Evolutionary conservation across 1,284 basidiomycete species (phyloP).

Genomic region (Puccinia coronata): DNA sequence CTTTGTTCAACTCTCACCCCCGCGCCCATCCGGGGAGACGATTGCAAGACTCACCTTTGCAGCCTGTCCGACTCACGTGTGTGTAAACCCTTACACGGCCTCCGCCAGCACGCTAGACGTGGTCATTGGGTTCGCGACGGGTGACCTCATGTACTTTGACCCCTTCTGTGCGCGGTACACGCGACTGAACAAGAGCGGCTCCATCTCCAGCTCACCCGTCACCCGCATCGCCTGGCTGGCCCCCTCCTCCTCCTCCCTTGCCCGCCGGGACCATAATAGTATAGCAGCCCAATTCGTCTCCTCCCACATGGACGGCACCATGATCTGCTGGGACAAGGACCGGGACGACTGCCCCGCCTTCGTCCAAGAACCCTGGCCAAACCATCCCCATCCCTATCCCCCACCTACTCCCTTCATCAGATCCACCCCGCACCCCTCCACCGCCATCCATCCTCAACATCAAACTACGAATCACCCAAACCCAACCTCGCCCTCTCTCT

Average conservation of each 20-base stretch:
- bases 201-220: constrained; percentile 54
- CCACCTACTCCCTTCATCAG: background rate
- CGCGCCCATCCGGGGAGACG: constrained; percentile 68
- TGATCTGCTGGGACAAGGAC: constrained; percentile 47
- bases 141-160: constrained; percentile 84
- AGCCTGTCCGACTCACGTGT: constrained; percentile 83
- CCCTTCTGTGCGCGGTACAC: constrained; percentile 56
- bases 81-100: constrained; percentile 75
- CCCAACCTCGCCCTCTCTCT: background rate
- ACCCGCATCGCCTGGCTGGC: constrained; percentile 57
- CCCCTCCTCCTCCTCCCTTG: too few relatives aligned
- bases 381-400: background rate
- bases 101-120: constrained; percentile 79
- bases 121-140: constrained; percentile 86
- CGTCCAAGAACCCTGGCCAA: constrained; percentile 12
- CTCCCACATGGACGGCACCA: constrained; percentile 32
- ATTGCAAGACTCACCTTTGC: constrained; percentile 81
- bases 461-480: background rate
- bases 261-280: background rate
- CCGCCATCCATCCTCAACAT: background rate
- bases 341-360: constrained; percentile 37
- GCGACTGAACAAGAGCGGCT: constrained; percentile 58
- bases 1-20: constrained; percentile 51
- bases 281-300: constrained; percentile 19
- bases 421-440: constrained; percentile 12